Base-by-base conservation (phyloP, 495 filamentous ascomycete genomes). In the Aspergillus sclerotiicarbonarius region DNA sequence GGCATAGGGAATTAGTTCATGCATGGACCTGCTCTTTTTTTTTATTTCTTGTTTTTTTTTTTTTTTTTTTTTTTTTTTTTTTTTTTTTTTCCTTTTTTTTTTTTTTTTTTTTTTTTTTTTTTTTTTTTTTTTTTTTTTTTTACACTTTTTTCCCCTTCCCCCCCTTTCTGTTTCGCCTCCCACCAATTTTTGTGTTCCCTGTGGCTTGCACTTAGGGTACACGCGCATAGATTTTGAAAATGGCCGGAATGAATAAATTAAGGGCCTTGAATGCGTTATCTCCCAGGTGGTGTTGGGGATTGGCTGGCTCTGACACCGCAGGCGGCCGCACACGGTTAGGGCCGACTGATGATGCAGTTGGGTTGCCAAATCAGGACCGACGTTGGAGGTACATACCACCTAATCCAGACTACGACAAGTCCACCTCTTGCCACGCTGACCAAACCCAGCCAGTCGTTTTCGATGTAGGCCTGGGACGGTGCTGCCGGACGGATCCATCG, bases 311-410 rank as follows among this genome's bases (percentile, higher is more conserved):
- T 25, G 25, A 25, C 25, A 25, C 25, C 25, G 25, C 25, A 25
- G 25, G 25, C 25, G 25, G 25, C 25, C 25, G 25, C 25, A 25
- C 25, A 25, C 25, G 25, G 25, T 25, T 25, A 25, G 25, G 25
- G 25, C 25, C 25, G 25, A 25, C 2, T 25, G 25, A 25, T 25
- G 47, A 39, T 30, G 54, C 46, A 57, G 33, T 21, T 25, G 46
- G 54, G 54, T 51, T 57, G 49, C 49, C 54, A 51, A 49, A 57
- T 57, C 54, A 57, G 33, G 47, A 44, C 33, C 20, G 46, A 57
- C 33, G 10, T 35, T 49, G 20, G 33, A 30, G 20, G 18, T 30
- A 9, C 18, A 19, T 49, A 49, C 46, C 31, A 50, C 47, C 47
- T 32, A 29, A 50, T 29, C 18, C 47, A 13, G 20, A 32, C 29